A percentile compares a stretch with the other conserved stretches of the same genome.
Conservation (phyloP, 2,329 filamentous ascomycete genomes). For the Mycosphaerella sp. region DNA sequence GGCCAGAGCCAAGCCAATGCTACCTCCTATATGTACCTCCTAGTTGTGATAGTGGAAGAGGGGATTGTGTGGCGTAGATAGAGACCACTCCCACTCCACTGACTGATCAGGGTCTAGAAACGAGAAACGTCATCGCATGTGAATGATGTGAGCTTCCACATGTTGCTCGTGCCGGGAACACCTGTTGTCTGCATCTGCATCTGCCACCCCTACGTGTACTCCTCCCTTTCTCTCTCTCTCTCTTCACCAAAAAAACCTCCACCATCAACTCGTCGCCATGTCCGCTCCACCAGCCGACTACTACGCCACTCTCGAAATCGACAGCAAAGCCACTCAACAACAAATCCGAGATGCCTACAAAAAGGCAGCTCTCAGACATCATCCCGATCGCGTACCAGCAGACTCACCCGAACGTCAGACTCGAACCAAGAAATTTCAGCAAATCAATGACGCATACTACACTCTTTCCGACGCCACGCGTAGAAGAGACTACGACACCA, state of each 20-base stretch:
- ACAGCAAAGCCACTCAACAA: conserved; percentile 64
- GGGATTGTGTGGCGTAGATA: no score
- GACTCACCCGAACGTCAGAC: conserved; percentile 74
- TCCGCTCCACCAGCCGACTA: conserved; percentile 34
- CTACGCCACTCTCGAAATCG: conserved; percentile 34
- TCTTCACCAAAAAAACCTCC: background rate
- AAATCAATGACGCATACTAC: conserved; percentile 90
- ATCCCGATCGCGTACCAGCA: conserved; percentile 81
- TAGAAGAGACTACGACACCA: conserved; percentile 76
- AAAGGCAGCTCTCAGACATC: conserved; percentile 80
- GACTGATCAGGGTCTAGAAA: no score
- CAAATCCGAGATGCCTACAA: conserved; percentile 96
- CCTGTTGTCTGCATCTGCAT: no score
- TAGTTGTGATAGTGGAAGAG: no score
- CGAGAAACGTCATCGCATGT: no score
- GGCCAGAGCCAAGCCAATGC: no score
- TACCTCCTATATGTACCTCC: no score
- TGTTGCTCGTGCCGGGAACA: no score
- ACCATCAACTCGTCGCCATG: background rate
- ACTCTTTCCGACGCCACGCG: conserved; percentile 74
- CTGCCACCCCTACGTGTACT: background rate
- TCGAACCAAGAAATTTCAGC: conserved; percentile 83
- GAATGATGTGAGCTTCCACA: no score
- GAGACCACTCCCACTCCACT: no score
- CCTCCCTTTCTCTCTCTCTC: background rate